Base-by-base conservation (phyloP, 2,329 filamentous ascomycete species). In the Pochonia chlamydosporia region DNA sequence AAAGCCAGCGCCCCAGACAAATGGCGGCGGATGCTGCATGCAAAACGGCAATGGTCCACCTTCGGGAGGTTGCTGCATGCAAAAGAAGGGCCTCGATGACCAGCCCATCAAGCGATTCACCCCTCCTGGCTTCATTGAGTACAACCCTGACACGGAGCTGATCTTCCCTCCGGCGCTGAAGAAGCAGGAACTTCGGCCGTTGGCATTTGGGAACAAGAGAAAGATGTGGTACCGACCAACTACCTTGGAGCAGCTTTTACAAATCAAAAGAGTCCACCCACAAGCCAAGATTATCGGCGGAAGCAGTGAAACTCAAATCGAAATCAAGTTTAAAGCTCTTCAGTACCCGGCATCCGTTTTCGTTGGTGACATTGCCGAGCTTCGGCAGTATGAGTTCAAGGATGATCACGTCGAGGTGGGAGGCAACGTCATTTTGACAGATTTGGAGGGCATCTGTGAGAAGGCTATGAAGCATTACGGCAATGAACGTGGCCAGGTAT, bases 301-400 rank as follows among this genome's bases (percentile, higher is more conserved):
- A 51, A 96, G 90, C 63, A 95, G 91, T 2, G 93, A 99, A 66
- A 97, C 92, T 0, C 93, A 97, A 67, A 97, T 99, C 51, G 93
- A 99, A 68, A 87, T 95, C 70, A 96, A 96, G 68, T 97, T 99
- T 78, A 97, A 97, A 71, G 89, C 85, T 1, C 81, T 96, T 74
- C 80, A 90, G 57, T 97, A 97, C 62, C 85, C 85, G 4, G 82
- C 88, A 1, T 96, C 91, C 0, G 87, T 99, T 0, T 97, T 86
- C 55, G 87, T 97, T 9, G 91, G 92, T 10, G 93, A 99, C 59
- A 96, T 99, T 49, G 74, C 88, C 1, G 93, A 97, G 67, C 71
- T 99, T 49, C 78, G 89, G 11, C 85, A 91, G 55, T 97, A 89
- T 62, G 75, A 73, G 4, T 85, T 96, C 63, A 76, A 86, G 36